These are phyloP conservation scores for Apiosordaria backusii DNA, from an alignment of 495 filamentous ascomycete species.

Conservation along the genomic window DNA sequence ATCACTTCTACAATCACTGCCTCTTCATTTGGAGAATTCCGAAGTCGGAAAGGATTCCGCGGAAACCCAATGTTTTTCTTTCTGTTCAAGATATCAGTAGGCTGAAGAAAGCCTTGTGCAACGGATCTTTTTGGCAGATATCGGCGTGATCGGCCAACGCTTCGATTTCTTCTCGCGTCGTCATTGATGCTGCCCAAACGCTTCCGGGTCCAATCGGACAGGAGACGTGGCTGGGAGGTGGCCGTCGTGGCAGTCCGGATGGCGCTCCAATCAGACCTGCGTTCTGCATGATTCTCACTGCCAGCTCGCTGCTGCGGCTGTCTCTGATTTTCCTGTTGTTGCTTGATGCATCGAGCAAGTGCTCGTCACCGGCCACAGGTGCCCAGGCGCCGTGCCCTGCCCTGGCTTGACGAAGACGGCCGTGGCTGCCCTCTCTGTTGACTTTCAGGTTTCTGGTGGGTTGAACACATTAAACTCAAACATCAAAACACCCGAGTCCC, in stretches of 20 bases:
- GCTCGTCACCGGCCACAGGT: constrained; percentile 4
- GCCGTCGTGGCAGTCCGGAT: constrained; percentile 16
- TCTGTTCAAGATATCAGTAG: background rate
- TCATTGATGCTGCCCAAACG: constrained; percentile 18
- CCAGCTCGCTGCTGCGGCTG: constrained; percentile 10
- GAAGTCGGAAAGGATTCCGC: background rate
- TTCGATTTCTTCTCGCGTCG: constrained; percentile 11
- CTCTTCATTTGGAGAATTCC: background rate
- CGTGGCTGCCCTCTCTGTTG: background rate
- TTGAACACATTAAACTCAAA: background rate
- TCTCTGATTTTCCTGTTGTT: background rate
- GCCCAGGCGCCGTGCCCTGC: background rate
- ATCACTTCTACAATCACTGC: background rate
- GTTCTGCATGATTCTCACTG: constrained; percentile 3
- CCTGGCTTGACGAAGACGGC: background rate
- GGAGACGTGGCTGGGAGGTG: constrained; percentile 12
- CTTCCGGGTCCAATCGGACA: constrained; percentile 16
- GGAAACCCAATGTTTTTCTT: background rate
- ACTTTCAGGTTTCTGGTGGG: background rate
- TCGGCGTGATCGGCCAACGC: background rate
- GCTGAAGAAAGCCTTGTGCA: constrained; percentile 1
- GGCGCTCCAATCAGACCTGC: constrained; percentile 15
- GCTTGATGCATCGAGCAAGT: constrained; percentile 11
- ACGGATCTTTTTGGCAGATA: background rate
- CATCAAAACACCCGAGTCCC: background rate